Evolutionary conservation across 108 stramenopile species (phyloP), one percentile per base, ranked within the genome.

Genomic region (Nannochloropsis gaditana): DNA sequence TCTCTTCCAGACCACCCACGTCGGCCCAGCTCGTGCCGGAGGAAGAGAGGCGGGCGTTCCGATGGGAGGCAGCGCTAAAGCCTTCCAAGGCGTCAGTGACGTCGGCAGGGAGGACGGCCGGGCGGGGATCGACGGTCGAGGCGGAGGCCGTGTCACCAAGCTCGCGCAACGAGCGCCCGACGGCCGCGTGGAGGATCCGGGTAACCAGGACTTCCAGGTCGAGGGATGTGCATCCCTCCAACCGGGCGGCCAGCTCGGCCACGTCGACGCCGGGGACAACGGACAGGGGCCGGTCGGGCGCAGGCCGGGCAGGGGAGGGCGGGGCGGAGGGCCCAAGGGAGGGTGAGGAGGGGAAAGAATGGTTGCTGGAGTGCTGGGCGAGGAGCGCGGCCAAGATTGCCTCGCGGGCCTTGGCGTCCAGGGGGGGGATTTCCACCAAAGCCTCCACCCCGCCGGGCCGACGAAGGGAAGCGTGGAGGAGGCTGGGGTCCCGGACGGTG

Each of bases 1-100:
- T 89, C 15, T 44, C 82, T 2, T 87, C 42, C 43, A 92, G 44
- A 21, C 92, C 92, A 21, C 92, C 92, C 17, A 92, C 91, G 59
- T 92, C 92, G 15, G 79, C 85, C 92, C 92, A 92, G 11, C 84
- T 43, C 43, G 43, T 44, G 43, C 43, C 21, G 43, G 19, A n/a
- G 45, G 83, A n/a, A 44, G 84, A n/a, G 9, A 83, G 45, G 21
- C 45, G 83, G 44, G 83, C 83, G 43, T 42, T 80, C 9, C 89
- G 84, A 15, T 86, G 85, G 17, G 89, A 85, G 41, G 87, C 87
- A 2, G 89, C 85, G 21, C 85, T 73, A 21, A 88, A 90, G 5
- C 87, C 89, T 2, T 88, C 79, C 10, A 90, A 44, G 17, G 89
- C 89, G 9, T 44, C 81, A 11, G 85, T 87, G 19, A 90, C 45